Conservation (phyloP, 805 yeast species). For the Metschnikowia orientalis region DNA sequence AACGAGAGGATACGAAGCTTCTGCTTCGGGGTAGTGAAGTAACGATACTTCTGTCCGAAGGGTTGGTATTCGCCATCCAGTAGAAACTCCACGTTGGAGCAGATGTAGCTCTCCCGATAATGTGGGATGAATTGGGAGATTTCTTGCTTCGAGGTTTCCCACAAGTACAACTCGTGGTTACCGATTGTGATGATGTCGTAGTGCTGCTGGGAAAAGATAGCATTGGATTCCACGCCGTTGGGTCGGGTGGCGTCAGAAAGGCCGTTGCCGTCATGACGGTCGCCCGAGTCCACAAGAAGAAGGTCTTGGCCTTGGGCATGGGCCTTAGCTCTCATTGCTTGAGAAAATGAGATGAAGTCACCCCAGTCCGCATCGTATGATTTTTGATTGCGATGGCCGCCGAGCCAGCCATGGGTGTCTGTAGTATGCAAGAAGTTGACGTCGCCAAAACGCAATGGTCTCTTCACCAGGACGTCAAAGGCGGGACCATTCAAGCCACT, state of each 20-base stretch:
- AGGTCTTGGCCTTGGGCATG: slow-evolving; percentile 52
- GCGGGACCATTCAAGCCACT: too few species aligned
- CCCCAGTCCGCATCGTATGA: slow-evolving; percentile 90
- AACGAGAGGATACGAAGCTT: slow-evolving; percentile 56
- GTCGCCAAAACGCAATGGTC: slow-evolving; percentile 33
- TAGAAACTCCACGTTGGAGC: slow-evolving; percentile 63
- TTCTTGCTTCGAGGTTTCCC: slow-evolving; percentile 62
- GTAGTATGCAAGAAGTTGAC: slow-evolving; percentile 90
- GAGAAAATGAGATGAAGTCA: slow-evolving; percentile 69
- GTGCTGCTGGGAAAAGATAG: slow-evolving; percentile 58
- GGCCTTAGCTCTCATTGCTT: slow-evolving; percentile 46
- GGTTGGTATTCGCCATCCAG: slow-evolving; percentile 30
- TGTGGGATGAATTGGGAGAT: slow-evolving; percentile 53
- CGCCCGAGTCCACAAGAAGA: slow-evolving; percentile 82
- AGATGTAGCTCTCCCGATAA: slow-evolving; percentile 62
- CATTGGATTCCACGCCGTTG: slow-evolving; percentile 61
- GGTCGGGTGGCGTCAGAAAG: slow-evolving; percentile 73
- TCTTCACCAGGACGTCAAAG: too few species aligned
- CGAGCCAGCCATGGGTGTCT: slow-evolving; percentile 96
- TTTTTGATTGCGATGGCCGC: slow-evolving; percentile 79
- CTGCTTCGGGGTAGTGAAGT: slow-evolving; percentile 59
- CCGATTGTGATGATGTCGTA: slow-evolving; percentile 83
- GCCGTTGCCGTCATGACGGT: slow-evolving; percentile 93
- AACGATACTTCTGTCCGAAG: slow-evolving; percentile 63
- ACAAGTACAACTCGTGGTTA: slow-evolving; percentile 81